phyloP scores from a whole-genome alignment of 1,284 basidiomycete genomes.

The Cutaneotrichosporon spelunceum region DNA sequence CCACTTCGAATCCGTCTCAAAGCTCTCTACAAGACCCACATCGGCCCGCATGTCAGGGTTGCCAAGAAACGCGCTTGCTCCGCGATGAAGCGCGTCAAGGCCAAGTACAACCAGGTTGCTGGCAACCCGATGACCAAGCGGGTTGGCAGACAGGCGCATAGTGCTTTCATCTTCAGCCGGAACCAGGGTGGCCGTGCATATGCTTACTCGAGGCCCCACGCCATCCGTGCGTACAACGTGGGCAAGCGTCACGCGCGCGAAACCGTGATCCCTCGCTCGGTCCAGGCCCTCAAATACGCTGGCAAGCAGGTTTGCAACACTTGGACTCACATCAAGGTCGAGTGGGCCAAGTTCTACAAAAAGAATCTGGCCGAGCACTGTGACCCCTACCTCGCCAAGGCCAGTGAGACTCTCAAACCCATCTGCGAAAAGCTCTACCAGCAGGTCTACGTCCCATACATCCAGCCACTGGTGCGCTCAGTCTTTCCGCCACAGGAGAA shows the following conservation, averaged over 20 bases:
- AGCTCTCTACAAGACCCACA: conserved; percentile 27
- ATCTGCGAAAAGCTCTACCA: conserved; percentile 20
- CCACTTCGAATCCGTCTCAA: conserved; percentile 34
- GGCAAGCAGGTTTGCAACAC: conserved; percentile 7
- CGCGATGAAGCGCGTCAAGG: conserved; percentile 21
- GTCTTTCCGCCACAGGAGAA: conserved; percentile 32
- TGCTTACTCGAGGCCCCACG: conserved; percentile 34
- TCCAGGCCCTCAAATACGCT: conserved; percentile 20
- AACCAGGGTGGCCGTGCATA: conserved; percentile 35
- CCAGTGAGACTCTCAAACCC: conserved; percentile 19
- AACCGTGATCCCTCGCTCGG: conserved; percentile 22
- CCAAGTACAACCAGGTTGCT: conserved; percentile 28
- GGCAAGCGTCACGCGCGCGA: conserved; percentile 22
- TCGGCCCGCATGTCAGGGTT: conserved; percentile 32
- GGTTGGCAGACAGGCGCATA: conserved; percentile 32
- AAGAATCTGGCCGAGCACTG: conserved; percentile 36
- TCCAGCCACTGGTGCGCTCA: conserved; percentile 33
- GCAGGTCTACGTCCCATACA: conserved; percentile 37
- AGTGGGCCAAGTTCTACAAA: conserved; percentile 29
- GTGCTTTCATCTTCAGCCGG: conserved; percentile 26
- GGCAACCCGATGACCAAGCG: conserved; percentile 37
- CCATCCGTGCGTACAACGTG: conserved; percentile 29
- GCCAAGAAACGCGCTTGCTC: conserved; percentile 28
- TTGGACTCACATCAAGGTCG: conserved; percentile 28
- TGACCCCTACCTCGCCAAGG: conserved; percentile 32